Base-by-base conservation (phyloP, 345 rosid species). In the Eucalyptus pauciflora region DNA sequence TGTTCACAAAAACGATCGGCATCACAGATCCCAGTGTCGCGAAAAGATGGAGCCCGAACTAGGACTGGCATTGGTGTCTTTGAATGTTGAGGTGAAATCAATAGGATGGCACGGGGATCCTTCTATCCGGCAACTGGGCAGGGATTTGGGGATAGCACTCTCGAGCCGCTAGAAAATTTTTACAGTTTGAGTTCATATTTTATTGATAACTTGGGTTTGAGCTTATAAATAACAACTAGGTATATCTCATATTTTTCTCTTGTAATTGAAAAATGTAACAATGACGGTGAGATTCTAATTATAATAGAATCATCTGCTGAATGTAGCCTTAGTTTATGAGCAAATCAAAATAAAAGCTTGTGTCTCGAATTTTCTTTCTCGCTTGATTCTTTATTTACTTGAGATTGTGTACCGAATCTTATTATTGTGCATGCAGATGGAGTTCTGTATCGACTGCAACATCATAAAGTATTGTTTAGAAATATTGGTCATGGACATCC, bases 1-100 rank as follows among this genome's bases (percentile, higher is more conserved):
- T 89, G 33, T 91, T 91, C 69, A 90, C 86, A 51, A 89, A 37
- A 24, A 90, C 58, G 22, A 91, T 31, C 7, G 86, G 91, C 11
- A 56, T 90, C 9, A 7, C 13, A 7, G 69, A 86, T 5, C 87
- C 89, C 16, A 90, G 25, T 24, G 71, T 89, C 7, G 41, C 17
- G 2, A 90, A n/a, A 52, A 91, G 89, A 87, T 89, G 90, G 13
- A 87, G 14, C 41, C 56, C 83, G 37, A 67, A 37, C 31, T 86
- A 91, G 54, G 58, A 89, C 89, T 4, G 67, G 33, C 9, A 88
- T 22, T 0, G 0, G 2, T 56, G 27, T 22, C 27, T 1, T 56
- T 56, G 6, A 0, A 24, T 56, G 12, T 56, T 54, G 2, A 22
- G 25, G 2, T 20, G 25, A 0, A 0, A 56, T 56, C 18, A 0